Conservation (phyloP, 129 eudicot species). For the Flaveria brownii region DNA sequence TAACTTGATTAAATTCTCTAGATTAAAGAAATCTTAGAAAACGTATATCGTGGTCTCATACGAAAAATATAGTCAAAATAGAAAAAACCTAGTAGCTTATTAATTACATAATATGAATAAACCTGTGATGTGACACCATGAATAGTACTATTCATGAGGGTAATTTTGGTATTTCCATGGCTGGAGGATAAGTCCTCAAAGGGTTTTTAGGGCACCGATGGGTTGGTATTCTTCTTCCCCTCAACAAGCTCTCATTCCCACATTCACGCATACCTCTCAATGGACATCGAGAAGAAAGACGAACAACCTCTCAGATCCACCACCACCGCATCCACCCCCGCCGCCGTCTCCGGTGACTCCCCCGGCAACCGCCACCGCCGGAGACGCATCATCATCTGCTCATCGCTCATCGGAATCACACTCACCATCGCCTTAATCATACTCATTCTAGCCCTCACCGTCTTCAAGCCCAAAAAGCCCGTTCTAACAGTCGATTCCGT, state of each 20-base stretch:
- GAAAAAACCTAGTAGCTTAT: no score
- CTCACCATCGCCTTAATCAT: slow-evolving; percentile 16
- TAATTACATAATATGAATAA: no score
- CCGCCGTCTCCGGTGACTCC: not conserved
- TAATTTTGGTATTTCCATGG: no score
- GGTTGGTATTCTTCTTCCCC: no score
- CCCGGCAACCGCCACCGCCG: slow-evolving; percentile 28
- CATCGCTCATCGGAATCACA: slow-evolving; percentile 21
- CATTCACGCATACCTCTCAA: not conserved
- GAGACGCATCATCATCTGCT: slow-evolving; percentile 32
- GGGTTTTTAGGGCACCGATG: no score
- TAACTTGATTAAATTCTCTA: no score
- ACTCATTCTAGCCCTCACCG: slow-evolving; percentile 29
- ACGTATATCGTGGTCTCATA: no score
- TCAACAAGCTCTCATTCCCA: not conserved
- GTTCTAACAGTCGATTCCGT: slow-evolving; percentile 19
- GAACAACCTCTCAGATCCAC: slow-evolving; percentile 37
- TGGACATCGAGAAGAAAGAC: slow-evolving; percentile 38
- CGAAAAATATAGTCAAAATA: no score
- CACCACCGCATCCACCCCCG: not conserved
- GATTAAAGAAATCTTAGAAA: no score
- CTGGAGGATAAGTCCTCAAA: no score
- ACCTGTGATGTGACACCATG: no score
- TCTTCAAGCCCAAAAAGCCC: slow-evolving; percentile 35
- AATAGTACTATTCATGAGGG: no score